phyloP scores from a whole-genome alignment of 2,329 filamentous ascomycete species.

The Rutstroemia sydowiana region DNA sequence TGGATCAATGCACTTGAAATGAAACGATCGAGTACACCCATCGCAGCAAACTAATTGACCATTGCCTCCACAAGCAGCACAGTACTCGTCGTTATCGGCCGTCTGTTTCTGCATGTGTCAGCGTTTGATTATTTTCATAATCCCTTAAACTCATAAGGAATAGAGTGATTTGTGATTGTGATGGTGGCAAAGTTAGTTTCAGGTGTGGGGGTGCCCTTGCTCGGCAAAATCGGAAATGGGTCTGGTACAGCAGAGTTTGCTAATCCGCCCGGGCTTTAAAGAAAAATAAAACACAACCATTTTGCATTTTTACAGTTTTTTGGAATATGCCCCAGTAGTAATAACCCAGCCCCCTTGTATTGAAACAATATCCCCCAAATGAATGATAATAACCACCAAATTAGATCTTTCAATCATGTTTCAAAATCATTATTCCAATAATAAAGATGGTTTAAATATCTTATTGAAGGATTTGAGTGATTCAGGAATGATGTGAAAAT shows the following conservation, averaged over 20 bases:
- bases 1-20: conserved; percentile 82
- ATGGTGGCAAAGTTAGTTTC: conserved; percentile 16
- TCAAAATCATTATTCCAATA: not conserved
- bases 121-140: conserved; percentile 9
- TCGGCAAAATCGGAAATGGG: conserved; percentile 26
- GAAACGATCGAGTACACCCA: conserved; percentile 82
- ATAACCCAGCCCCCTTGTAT: conserved; percentile 11
- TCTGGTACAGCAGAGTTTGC: conserved; percentile 23
- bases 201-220: conserved; percentile 22
- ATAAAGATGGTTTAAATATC: not conserved
- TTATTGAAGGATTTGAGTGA: too few species aligned
- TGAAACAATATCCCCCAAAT: conserved; percentile 8
- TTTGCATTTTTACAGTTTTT: conserved; percentile 17
- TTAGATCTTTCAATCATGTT: not conserved
- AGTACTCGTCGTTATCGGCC: conserved; percentile 82
- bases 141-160: conserved; percentile 6
- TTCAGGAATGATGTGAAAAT: too few species aligned
- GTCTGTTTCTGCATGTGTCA: conserved; percentile 23
- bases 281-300: too few species aligned
- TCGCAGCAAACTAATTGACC: conserved; percentile 91
- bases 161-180: conserved; percentile 15
- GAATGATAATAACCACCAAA: conserved; percentile 8
- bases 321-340: not conserved
- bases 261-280: conserved; percentile 19
- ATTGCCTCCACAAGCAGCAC: conserved; percentile 74